These are phyloP conservation scores for Sclerotinia minor DNA, from an alignment of 2,329 filamentous ascomycete species.

Conservation along the genomic window DNA sequence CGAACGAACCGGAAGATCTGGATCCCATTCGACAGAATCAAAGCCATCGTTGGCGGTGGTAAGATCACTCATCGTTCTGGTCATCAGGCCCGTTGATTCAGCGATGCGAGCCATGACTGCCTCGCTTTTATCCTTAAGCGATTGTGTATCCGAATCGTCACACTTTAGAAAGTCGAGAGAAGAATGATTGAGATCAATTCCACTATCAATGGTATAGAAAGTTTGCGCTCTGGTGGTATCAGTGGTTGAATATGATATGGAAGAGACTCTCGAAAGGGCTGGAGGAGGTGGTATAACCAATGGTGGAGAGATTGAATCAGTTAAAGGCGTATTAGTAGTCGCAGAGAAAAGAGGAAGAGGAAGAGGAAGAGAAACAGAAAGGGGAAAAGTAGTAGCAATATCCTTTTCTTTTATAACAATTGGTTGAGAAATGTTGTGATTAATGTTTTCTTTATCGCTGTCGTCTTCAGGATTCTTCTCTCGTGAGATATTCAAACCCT, in stretches of 20 bases:
- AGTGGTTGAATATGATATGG: constrained; percentile 3
- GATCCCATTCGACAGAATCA: constrained; percentile 40
- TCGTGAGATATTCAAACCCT: neutral
- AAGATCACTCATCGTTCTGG: neutral
- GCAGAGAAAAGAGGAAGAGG: too few species aligned
- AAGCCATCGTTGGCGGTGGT: constrained; percentile 35
- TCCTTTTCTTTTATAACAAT: neutral
- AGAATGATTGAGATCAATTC: constrained; percentile 3
- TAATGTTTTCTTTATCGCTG: neutral
- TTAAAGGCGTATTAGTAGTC: neutral
- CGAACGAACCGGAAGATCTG: constrained; percentile 34
- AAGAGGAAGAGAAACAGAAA: too few species aligned
- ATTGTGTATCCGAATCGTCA: constrained; percentile 23
- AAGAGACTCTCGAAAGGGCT: neutral
- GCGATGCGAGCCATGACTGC: constrained; percentile 25
- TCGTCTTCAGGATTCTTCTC: neutral
- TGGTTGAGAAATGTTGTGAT: neutral
- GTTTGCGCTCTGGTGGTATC: neutral
- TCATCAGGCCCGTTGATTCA: neutral
- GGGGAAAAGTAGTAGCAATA: too few species aligned
- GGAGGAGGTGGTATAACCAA: neutral
- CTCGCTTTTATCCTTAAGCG: constrained; percentile 22
- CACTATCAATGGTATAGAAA: constrained; percentile 12
- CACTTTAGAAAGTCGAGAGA: constrained; percentile 16
- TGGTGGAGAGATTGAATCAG: neutral